phyloP scores from a whole-genome alignment of 306 rosid genomes.

The Fragaria nilgerrensis region DNA sequence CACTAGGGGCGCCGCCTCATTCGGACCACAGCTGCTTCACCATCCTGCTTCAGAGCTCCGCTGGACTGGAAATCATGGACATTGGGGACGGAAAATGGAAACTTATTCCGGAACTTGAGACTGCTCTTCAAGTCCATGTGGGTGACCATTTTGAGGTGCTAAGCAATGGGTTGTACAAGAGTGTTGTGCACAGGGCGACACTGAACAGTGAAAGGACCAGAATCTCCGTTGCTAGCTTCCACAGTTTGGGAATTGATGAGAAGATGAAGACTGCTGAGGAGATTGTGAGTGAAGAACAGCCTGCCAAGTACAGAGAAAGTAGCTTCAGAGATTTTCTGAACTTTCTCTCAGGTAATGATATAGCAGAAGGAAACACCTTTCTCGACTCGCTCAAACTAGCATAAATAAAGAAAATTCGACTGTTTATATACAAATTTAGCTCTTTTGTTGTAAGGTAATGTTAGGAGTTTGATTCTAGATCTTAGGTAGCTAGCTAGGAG shows the following conservation, averaged over 20 bases:
- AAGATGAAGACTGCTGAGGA: conserved; percentile 35
- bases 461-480: too few species aligned
- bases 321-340: conserved; percentile 56
- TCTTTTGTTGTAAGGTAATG: too few species aligned
- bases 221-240: conserved; percentile 40
- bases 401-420: not conserved
- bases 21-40: conserved; percentile 54
- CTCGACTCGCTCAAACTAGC: conserved; percentile 39
- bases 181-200: conserved; percentile 32
- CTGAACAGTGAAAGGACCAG: conserved; percentile 26
- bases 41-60: conserved; percentile 34
- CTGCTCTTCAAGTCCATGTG: conserved; percentile 34
- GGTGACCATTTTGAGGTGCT: conserved; percentile 46
- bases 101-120: conserved; percentile 14
- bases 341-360: conserved; percentile 40
- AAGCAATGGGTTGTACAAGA: conserved; percentile 37
- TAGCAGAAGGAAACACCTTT: conserved; percentile 46
- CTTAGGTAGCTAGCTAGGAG: too few species aligned
- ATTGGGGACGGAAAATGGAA: conserved; percentile 22
- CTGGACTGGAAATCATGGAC: conserved; percentile 39
- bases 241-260: conserved; percentile 39
- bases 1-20: conserved; percentile 58
- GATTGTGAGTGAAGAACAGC: conserved; percentile 32
- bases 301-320: conserved; percentile 30
- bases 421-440: not conserved